Evolutionary conservation across 2,329 filamentous ascomycete genomes (phyloP).

Genomic region (Rosellinia necatrix): DNA sequence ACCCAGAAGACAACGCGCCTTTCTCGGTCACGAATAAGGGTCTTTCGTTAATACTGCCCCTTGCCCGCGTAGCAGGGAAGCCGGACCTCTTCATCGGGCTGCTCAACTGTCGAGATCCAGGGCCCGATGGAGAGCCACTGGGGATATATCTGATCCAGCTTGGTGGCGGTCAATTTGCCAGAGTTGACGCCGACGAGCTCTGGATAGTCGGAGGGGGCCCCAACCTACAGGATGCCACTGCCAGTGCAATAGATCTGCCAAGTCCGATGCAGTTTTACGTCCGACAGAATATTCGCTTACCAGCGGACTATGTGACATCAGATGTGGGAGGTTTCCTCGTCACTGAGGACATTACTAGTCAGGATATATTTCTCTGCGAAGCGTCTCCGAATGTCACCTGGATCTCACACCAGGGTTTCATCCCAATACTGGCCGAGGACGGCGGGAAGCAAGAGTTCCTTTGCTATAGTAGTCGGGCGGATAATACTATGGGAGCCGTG

Average conservation of each 20-base stretch:
- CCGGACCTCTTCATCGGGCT: slow-evolving; percentile 3
- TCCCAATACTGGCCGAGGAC: background rate
- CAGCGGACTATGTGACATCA: background rate
- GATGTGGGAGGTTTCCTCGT: slow-evolving; percentile 4
- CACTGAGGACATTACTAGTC: slow-evolving; percentile 1
- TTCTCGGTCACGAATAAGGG: slow-evolving; percentile 17
- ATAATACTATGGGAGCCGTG: background rate
- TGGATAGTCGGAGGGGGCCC: background rate
- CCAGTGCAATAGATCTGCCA: background rate
- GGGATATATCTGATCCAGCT: slow-evolving; percentile 1
- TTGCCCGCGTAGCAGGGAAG: background rate
- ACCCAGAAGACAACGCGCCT: slow-evolving; percentile 6
- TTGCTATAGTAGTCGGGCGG: slow-evolving; percentile 1
- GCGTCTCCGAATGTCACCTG: slow-evolving; percentile 1
- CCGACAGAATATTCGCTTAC: slow-evolving; percentile 10
- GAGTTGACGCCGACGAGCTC: slow-evolving; percentile 6
- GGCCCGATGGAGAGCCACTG: background rate
- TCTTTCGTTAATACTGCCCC: slow-evolving; percentile 4
- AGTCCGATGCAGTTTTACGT: slow-evolving; percentile 3
- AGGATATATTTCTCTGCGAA: background rate
- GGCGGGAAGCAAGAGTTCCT: background rate
- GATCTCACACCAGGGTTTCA: background rate
- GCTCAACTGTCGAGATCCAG: slow-evolving; percentile 10
- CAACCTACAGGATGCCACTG: background rate
- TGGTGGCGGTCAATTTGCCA: background rate